Evolutionary conservation across 2,329 filamentous ascomycete species (phyloP).

Genomic region (Colletotrichum camelliae): DNA sequence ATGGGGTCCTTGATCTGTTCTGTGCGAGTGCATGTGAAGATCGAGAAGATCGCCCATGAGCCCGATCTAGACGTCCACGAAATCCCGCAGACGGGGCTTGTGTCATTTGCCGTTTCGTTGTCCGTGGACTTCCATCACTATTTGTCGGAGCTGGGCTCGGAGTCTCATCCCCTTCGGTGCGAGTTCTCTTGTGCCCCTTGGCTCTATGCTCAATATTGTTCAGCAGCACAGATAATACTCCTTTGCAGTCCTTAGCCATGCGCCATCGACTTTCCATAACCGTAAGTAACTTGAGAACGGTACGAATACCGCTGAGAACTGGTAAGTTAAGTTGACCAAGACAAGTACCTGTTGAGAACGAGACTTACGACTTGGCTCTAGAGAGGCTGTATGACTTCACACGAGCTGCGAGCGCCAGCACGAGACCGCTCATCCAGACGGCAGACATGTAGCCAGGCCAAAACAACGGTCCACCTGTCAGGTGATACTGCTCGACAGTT

Average conservation of each 20-base stretch:
- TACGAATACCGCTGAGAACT: background rate
- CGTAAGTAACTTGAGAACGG: background rate
- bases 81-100: background rate
- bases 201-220: background rate
- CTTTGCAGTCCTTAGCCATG: slow-evolving; percentile 14
- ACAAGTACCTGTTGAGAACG: background rate
- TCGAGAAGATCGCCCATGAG: background rate
- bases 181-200: background rate
- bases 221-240: slow-evolving; percentile 3
- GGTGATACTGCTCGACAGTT: background rate
- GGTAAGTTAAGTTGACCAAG: background rate
- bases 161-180: background rate
- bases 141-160: background rate
- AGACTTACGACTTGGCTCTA: background rate
- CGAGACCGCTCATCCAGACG: slow-evolving; percentile 41
- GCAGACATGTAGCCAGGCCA: slow-evolving; percentile 41
- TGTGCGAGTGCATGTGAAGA: background rate
- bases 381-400: background rate
- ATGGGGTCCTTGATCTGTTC: background rate
- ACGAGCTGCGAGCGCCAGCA: slow-evolving; percentile 35
- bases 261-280: slow-evolving; percentile 1
- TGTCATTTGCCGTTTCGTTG: background rate
- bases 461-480: slow-evolving; percentile 11
- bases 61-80: background rate
- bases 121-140: background rate